A percentile compares a stretch with the other conserved stretches of the same genome.
Conservation (phyloP, 2,329 filamentous ascomycete species). For the Nothophoma quercina region DNA sequence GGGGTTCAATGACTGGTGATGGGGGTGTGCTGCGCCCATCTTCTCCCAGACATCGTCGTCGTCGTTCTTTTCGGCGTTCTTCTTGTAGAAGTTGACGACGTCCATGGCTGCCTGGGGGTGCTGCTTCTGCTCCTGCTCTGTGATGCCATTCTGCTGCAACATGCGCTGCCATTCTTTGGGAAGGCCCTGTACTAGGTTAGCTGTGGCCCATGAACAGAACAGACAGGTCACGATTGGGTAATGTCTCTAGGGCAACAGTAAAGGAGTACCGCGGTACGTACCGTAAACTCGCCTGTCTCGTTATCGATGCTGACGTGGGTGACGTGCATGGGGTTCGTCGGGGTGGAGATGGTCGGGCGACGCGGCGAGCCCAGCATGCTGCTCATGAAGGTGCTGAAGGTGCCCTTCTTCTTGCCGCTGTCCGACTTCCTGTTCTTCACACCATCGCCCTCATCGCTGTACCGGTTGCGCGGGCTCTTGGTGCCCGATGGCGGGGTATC, state of each 20-base stretch:
- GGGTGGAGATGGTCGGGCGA: constrained; percentile 93
- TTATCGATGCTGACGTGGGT: constrained; percentile 98
- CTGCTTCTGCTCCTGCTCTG: constrained; percentile 93
- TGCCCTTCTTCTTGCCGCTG: constrained; percentile 51
- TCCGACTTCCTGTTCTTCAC: constrained; percentile 42
- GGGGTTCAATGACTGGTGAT: constrained; percentile 49
- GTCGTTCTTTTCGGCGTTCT: constrained; percentile 80
- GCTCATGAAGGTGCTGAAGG: constrained; percentile 51
- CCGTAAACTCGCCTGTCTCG: constrained; percentile 93
- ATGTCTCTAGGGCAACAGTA: background rate
- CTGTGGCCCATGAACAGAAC: background rate
- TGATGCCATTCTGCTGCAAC: constrained; percentile 93
- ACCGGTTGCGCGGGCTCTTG: constrained; percentile 50
- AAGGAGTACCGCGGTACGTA: constrained; percentile 52
- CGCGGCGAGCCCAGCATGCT: constrained; percentile 70
- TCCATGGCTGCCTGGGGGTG: constrained; percentile 96
- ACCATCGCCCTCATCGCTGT: constrained; percentile 47
- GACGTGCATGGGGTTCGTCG: constrained; percentile 96
- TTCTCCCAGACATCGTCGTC: constrained; percentile 95
- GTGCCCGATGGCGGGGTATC: constrained; percentile 49
- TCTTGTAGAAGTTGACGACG: constrained; percentile 96
- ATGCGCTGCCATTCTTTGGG: constrained; percentile 98
- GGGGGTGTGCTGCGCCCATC: constrained; percentile 83
- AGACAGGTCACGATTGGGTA: background rate
- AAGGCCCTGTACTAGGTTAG: constrained; percentile 70